Percentiles rank a stretch among this genome's conserved stretches.
Evolutionary conservation across 768 basidiomycete genomes (phyloP).

Genomic region (Amanita pseudoporphyria): DNA sequence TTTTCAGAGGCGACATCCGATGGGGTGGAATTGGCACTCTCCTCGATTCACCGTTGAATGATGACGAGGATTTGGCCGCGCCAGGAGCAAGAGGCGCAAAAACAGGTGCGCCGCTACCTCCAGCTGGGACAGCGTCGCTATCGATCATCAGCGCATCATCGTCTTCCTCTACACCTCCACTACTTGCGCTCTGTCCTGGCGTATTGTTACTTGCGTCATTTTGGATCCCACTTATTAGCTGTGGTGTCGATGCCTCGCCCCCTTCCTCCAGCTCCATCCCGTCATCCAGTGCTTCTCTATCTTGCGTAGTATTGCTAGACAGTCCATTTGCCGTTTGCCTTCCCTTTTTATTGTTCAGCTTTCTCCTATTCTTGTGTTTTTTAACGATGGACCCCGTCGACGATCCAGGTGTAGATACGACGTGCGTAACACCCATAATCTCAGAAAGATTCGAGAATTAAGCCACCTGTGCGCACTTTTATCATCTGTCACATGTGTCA

Average conservation of each 20-base stretch:
- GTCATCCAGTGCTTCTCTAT: neutral
- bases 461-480: too few species aligned
- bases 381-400: neutral
- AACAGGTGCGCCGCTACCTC: constrained; percentile 32
- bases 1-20: constrained; percentile 94
- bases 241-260: neutral
- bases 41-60: constrained; percentile 79
- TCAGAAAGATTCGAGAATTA: neutral
- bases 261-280: neutral
- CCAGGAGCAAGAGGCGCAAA: constrained; percentile 37
- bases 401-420: neutral
- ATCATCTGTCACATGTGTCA: too few species aligned
- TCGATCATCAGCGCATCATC: constrained; percentile 22
- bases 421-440: constrained; percentile 6
- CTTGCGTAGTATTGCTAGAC: neutral
- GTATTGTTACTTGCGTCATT: neutral
- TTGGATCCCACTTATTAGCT: neutral
- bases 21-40: constrained; percentile 91
- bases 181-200: neutral
- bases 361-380: constrained; percentile 6
- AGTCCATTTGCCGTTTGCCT: neutral
- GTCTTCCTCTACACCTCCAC: neutral
- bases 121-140: constrained; percentile 60
- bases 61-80: constrained; percentile 61
- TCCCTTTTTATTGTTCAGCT: constrained; percentile 7